Conservation (phyloP, 2,329 filamentous ascomycete species). For the Botrytis galanthina region DNA sequence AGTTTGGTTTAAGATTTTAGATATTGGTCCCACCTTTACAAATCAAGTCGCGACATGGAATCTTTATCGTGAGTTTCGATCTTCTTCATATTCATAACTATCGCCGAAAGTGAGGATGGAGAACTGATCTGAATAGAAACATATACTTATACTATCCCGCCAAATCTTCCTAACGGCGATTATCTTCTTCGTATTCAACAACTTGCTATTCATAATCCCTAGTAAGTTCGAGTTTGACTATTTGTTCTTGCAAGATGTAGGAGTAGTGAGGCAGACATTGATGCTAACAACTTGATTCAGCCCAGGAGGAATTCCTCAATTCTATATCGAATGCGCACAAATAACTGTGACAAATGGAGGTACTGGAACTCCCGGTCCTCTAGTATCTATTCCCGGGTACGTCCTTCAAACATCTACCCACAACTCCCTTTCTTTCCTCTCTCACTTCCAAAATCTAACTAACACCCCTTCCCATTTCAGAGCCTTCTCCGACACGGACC, state of each 20-base stretch:
- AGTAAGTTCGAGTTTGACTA: background rate
- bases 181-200: conserved; percentile 37
- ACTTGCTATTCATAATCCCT: conserved; percentile 37
- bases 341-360: conserved; percentile 35
- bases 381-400: conserved; percentile 35
- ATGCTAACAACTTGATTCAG: background rate
- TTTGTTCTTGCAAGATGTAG: background rate
- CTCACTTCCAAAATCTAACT: conserved; percentile 19
- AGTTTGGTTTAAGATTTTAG: conserved; percentile 42
- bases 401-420: background rate
- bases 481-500: conserved; percentile 4
- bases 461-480: background rate
- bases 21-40: conserved; percentile 37
- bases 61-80: conserved; percentile 29
- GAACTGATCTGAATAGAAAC: conserved; percentile 26
- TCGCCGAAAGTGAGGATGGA: background rate
- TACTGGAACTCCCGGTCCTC: conserved; percentile 31
- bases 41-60: conserved; percentile 31
- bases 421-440: too few relatives aligned
- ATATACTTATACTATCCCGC: conserved; percentile 35
- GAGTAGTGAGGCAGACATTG: background rate
- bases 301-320: conserved; percentile 34
- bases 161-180: conserved; percentile 32
- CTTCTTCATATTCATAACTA: background rate
- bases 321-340: conserved; percentile 38